Conservation (phyloP, 495 filamentous ascomycete genomes). For the Immersiella caudata region DNA sequence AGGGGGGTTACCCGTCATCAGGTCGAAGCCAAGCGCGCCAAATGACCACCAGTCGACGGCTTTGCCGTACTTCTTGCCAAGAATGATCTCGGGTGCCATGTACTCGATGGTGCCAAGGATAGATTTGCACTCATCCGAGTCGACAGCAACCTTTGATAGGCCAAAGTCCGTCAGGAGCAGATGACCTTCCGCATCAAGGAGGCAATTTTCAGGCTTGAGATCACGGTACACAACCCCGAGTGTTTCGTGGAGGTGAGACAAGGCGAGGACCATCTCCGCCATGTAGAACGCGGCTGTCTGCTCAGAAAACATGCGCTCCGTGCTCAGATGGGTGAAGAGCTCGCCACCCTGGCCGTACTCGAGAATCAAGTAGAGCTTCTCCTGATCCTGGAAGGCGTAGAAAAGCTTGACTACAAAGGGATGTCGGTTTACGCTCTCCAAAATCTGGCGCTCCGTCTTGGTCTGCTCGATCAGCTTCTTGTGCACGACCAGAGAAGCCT, state of each 20-base stretch:
- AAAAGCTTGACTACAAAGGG: conserved; percentile 97
- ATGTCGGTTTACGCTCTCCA: conserved; percentile 93
- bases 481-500: conserved; percentile 87
- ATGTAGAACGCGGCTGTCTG: conserved; percentile 92
- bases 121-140: conserved; percentile 80
- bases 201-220: conserved; percentile 96
- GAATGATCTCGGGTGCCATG: conserved; percentile 96
- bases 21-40: conserved; percentile 86
- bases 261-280: conserved; percentile 92
- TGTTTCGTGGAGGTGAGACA: conserved; percentile 87
- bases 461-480: conserved; percentile 95
- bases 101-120: conserved; percentile 94
- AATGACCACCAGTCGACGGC: conserved; percentile 99
- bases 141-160: conserved; percentile 90
- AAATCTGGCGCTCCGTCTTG: conserved; percentile 89
- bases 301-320: conserved; percentile 90
- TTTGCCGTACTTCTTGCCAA: conserved; percentile 82
- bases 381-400: conserved; percentile 97
- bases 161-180: conserved; percentile 96
- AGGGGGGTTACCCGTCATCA: conserved; percentile 86
- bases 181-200: conserved; percentile 88
- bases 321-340: conserved; percentile 84
- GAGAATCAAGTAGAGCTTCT: conserved; percentile 96
- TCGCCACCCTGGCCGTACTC: conserved; percentile 99
- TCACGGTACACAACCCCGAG: conserved; percentile 96